Conservation (phyloP, 345 rosid genomes). For the Arabis hirsuta region DNA sequence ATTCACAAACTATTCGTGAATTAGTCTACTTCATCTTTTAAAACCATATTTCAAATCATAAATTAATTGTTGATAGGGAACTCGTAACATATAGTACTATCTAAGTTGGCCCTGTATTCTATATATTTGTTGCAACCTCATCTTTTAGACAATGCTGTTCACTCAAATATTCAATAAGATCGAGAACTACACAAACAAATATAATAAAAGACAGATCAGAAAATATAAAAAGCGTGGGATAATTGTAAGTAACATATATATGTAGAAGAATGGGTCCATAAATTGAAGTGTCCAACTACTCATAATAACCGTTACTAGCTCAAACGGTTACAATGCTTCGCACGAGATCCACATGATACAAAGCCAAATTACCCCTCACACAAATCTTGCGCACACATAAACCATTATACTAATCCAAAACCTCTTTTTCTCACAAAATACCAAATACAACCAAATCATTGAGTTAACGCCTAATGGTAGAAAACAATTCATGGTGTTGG, state of each 20-base stretch:
- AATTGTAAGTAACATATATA: not conserved
- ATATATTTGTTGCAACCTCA: not conserved
- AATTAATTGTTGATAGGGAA: not conserved
- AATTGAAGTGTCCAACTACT: conserved; percentile 31
- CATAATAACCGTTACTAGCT: conserved; percentile 21
- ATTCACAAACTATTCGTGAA: too few relatives aligned
- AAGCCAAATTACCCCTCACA: conserved; percentile 23
- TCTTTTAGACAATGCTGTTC: not conserved
- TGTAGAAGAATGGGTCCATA: conserved; percentile 31
- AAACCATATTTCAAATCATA: not conserved
- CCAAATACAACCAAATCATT: not conserved
- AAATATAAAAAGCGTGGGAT: conserved; percentile 1
- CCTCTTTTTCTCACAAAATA: not conserved
- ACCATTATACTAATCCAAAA: too few relatives aligned
- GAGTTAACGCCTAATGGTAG: not conserved
- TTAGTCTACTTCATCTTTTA: not conserved
- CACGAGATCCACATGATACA: conserved; percentile 14
- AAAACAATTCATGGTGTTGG: too few relatives aligned
- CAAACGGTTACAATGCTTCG: conserved; percentile 28
- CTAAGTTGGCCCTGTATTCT: not conserved
- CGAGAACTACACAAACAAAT: not conserved
- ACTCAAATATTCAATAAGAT: too few relatives aligned
- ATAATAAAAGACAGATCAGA: not conserved
- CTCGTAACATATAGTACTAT: not conserved
- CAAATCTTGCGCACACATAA: conserved; percentile 9